Conservation (phyloP, 305 asterid genomes). For the Euphrasia arctica region DNA sequence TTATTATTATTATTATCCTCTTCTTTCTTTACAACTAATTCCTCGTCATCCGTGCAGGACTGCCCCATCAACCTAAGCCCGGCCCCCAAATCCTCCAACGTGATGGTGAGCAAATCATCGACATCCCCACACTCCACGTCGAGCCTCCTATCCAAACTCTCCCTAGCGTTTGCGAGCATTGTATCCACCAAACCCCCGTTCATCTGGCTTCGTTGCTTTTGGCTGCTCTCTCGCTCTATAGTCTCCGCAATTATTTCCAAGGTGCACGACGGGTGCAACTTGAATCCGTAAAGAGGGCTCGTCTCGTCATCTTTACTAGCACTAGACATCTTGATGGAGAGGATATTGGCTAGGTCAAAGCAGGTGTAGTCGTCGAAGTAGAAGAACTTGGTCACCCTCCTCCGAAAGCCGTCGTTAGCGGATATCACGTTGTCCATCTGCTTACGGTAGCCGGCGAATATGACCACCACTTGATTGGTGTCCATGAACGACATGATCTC, state of each 20-base stretch:
- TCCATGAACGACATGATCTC: constrained; percentile 45
- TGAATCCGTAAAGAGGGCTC: constrained; percentile 42
- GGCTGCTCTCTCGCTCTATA: constrained; percentile 35
- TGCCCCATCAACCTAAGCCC: constrained; percentile 26
- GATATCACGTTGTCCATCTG: constrained; percentile 48
- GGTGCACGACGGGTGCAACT: constrained; percentile 36
- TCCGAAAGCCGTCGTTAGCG: constrained; percentile 51
- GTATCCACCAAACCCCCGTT: constrained; percentile 56
- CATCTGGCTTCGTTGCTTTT: constrained; percentile 45
- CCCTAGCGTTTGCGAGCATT: constrained; percentile 49
- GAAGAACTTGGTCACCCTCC: constrained; percentile 55
- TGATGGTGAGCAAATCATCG: constrained; percentile 40
- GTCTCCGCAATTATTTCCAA: constrained; percentile 34
- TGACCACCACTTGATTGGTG: constrained; percentile 47
- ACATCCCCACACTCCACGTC: constrained; percentile 35
- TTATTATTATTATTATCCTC: too few species aligned
- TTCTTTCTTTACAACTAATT: too few species aligned
- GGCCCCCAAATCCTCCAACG: constrained; percentile 40
- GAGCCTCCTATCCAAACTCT: constrained; percentile 46
- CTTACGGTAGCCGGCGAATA: constrained; percentile 54
- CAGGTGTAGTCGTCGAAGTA: constrained; percentile 44
- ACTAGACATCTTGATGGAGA: constrained; percentile 37
- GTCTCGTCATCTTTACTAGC: neutral
- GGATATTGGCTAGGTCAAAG: constrained; percentile 41
- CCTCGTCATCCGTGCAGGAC: neutral